Conservation (phyloP, 2,329 filamentous ascomycete species). For the Ustulina deusta region DNA sequence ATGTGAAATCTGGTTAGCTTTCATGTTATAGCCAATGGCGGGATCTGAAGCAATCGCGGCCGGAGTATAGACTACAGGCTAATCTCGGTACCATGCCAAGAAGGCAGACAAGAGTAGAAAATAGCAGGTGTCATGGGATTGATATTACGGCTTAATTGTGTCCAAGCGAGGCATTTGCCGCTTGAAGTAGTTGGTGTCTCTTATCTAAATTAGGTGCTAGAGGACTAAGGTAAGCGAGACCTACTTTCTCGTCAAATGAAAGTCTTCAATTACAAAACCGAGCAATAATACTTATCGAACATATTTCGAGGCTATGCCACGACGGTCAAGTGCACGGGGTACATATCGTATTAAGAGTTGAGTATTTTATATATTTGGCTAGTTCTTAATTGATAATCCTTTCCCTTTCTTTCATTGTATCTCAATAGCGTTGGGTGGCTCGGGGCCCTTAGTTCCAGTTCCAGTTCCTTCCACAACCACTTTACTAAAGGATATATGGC, state of each 20-base stretch:
- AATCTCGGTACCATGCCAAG: constrained; percentile 19
- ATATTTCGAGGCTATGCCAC: neutral
- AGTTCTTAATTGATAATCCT: too few relatives aligned
- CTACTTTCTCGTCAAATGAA: neutral
- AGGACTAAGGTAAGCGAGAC: neutral
- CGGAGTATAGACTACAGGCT: constrained; percentile 22
- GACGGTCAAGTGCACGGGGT: neutral
- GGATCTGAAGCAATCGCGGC: constrained; percentile 15
- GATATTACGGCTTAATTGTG: neutral
- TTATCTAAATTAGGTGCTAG: neutral
- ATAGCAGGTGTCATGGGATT: neutral
- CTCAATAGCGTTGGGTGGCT: too few relatives aligned
- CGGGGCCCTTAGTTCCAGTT: too few relatives aligned
- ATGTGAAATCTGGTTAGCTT: neutral
- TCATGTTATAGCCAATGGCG: constrained; percentile 16
- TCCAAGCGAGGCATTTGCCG: neutral
- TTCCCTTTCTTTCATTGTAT: too few relatives aligned
- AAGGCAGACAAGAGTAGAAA: neutral
- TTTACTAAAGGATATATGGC: neutral
- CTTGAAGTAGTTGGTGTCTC: neutral
- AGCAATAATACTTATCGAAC: neutral
- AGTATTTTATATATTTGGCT: too few relatives aligned
- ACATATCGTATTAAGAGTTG: neutral
- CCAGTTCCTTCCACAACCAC: neutral
- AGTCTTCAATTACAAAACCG: neutral